Evolutionary conservation across 768 basidiomycete species (phyloP), one percentile per base, ranked within the genome.

Genomic region (Termitomyces sp.): DNA sequence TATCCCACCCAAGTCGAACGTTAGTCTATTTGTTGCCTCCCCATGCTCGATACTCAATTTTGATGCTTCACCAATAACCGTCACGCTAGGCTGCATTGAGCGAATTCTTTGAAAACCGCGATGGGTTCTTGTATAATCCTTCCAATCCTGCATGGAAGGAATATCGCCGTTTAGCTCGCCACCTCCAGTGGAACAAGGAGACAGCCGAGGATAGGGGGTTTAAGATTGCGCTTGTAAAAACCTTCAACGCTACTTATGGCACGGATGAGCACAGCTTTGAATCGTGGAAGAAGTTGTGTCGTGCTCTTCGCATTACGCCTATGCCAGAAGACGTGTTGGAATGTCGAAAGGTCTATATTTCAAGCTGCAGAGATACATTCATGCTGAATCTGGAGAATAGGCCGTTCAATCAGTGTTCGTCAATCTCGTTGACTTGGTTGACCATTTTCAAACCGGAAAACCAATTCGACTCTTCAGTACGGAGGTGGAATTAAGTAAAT

Each of bases 381-480:
- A 20, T 8, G 6, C 8, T 47, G n/a, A 37, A 55, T 14, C 10
- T 16, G 20, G 6, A 27, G 18, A 42, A 7, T 39, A 74, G 73
- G 64, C 62, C 4, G 69, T 76, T 6, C 42, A 54, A 14, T 51
- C 50, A 13, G 68, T 65, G 0, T 69, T 74, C 53, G 75, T 77
- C 41, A 78, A 78, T 58, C 63, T 77, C 18, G 69, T 76, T 4
- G 76, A 78, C 57, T 58, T 78, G 9, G 64, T 73, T 9, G 69
- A 75, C 52, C 59, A 56, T 6, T 49, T 41, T 3, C 55, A 54
- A 2, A 58, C 61, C 5, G 53, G 50, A 4, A 34, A 44, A 10
- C 54, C 51, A 0, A 55, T 69, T 14, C 56, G 13, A 0, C 56
- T 61, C 0, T 76, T 74, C 56, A 12, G 3, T 0, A 66, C 67